phyloP scores from a whole-genome alignment of 371 early-diverging fungal species.

The Apophysomyces ossiformis region DNA sequence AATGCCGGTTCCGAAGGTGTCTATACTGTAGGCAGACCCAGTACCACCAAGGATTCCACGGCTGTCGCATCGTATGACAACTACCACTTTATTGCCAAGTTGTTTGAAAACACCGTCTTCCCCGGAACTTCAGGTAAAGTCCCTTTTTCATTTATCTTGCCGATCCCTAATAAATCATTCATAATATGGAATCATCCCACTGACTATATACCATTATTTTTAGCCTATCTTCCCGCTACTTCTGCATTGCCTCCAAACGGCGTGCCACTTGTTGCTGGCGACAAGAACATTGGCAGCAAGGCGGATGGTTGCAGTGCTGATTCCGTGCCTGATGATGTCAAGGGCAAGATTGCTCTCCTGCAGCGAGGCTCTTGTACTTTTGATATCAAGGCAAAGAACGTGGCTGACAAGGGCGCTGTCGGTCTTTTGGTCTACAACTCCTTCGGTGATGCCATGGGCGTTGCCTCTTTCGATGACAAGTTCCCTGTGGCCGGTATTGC shows the following conservation, averaged over 20 bases:
- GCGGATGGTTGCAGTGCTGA: conserved; percentile 21
- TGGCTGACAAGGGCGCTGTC: conserved; percentile 48
- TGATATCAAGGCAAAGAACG: conserved; percentile 47
- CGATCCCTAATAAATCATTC: too few relatives aligned
- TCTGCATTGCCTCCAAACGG: conserved; percentile 15
- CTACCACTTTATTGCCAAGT: conserved; percentile 25
- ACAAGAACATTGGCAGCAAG: conserved; percentile 17
- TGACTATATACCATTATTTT: too few relatives aligned
- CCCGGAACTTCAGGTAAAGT: conserved; percentile 7
- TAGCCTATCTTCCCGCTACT: background rate
- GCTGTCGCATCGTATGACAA: conserved; percentile 66
- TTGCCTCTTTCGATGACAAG: conserved; percentile 10
- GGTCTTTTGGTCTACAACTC: conserved; percentile 54
- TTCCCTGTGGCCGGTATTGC: conserved; percentile 45
- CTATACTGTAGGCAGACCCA: conserved; percentile 50
- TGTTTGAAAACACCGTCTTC: conserved; percentile 22
- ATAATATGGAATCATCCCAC: too few relatives aligned
- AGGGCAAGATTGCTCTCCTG: conserved; percentile 50
- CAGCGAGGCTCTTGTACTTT: conserved; percentile 63
- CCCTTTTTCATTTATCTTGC: background rate
- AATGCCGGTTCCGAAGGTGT: conserved; percentile 58
- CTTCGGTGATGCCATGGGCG: conserved; percentile 17
- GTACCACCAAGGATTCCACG: conserved; percentile 47
- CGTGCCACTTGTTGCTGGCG: conserved; percentile 19
- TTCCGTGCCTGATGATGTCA: conserved; percentile 22